Base-by-base conservation (phyloP, 1,139 yeast genomes). In the Debaryomyces fabryi region DNA sequence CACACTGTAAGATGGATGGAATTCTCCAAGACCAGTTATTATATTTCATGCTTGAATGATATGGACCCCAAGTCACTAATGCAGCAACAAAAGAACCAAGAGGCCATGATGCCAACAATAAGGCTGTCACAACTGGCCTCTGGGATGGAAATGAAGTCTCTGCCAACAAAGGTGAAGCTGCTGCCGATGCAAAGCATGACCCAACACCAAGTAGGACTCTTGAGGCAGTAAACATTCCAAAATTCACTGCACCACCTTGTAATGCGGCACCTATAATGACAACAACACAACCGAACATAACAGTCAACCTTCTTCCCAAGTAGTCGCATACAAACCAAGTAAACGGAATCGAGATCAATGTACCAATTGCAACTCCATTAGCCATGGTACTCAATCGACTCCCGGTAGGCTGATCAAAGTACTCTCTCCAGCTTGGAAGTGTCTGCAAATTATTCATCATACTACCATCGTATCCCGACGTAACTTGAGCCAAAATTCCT, bases 201-300 rank as follows among this genome's bases (percentile, higher is more conserved):
- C 71, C 82, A 42, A 73, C 48, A 39, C 83, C 82, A 38, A 78
- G 52, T 38, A 72, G 58, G 27, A 69, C 57, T 58, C 83, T 68
- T 3, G 75, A 68, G 23, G 64, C 75, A 38, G 75, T 58, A 16
- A 32, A 72, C 62, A 67, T 65, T 3, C 70, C 77, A 44, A 67
- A 68, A 27, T 62, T 62, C 39, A 55, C 56, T 39, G 76, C 66
- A 49, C 64, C 55, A 9, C 71, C 67, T 55, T 76, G 80, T 27
- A 78, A 56, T 18, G 69, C 56, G 12, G 78, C 68, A 41, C 81
- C 82, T 25, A 72, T 45, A 37, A 76, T 47, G 55, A 69, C 61
- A 32, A 74, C 54, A 15, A 15, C 18, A 32, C 18, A 8, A 9
- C 34, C 34, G 5, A 32, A 7, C 16, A 32, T 13, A 32, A 32